Evolutionary conservation across 2,329 filamentous ascomycete species (phyloP).

Genomic region (Trichophyton schoenleinii): DNA sequence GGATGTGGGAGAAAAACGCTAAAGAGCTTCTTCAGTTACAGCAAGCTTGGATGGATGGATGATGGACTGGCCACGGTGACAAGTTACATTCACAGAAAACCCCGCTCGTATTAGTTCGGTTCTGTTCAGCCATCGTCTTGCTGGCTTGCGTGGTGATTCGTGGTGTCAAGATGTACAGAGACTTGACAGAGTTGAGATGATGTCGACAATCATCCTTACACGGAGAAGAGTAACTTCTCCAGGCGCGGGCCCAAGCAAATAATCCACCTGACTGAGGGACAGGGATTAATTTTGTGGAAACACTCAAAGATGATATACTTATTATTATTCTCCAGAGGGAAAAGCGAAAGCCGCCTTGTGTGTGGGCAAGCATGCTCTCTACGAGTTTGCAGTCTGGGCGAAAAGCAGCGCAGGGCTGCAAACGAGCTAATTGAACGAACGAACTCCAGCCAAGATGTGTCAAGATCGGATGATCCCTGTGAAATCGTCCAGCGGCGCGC

Average conservation of each 20-base stretch:
- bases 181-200: too few species aligned
- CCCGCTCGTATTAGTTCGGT: too few species aligned
- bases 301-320: background rate
- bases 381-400: background rate
- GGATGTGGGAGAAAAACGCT: too few species aligned
- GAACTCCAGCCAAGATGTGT: background rate
- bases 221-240: background rate
- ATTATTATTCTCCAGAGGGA: too few species aligned
- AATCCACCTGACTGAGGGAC: background rate
- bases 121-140: background rate
- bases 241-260: background rate
- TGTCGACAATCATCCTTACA: background rate
- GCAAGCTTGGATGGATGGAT: too few species aligned
- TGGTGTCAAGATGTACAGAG: background rate
- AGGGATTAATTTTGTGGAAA: background rate
- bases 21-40: background rate
- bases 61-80: too few species aligned
- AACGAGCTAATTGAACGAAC: background rate
- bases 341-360: background rate
- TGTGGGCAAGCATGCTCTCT: background rate
- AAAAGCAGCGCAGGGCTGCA: background rate
- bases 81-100: too few species aligned
- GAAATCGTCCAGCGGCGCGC: background rate
- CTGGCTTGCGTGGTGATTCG: background rate
- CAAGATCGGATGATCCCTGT: conserved; percentile 1